A percentile compares a stretch with the other conserved stretches of the same genome.
Evolutionary conservation across 306 rosid genomes (phyloP).

Genomic region (Acacia acuminata): DNA sequence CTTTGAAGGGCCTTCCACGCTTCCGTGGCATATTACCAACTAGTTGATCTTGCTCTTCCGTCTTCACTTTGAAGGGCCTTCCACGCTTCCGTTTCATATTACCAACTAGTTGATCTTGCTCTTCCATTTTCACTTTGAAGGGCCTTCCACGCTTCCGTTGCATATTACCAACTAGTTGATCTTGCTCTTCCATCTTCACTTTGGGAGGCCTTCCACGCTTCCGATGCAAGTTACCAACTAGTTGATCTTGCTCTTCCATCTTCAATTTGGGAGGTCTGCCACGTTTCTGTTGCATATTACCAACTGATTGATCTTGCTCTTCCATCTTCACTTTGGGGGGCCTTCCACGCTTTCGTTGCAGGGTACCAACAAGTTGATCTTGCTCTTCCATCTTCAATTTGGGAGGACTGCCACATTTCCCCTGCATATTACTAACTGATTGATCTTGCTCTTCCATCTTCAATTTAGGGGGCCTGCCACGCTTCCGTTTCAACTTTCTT

Average conservation of each 20-base stretch:
- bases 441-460: not conserved
- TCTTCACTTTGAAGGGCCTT: conserved; percentile 1
- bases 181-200: not conserved
- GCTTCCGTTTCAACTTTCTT: conserved; percentile 2
- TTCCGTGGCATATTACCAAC: not conserved
- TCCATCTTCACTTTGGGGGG: not conserved
- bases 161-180: conserved; percentile 2
- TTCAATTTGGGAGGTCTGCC: not conserved
- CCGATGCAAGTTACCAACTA: conserved; percentile 1
- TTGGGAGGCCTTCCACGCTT: not conserved
- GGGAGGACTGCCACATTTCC: not conserved
- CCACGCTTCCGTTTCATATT: not conserved
- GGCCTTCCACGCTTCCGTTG: conserved; percentile 1
- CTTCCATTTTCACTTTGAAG: not conserved
- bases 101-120: not conserved
- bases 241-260: not conserved
- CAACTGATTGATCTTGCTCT: not conserved
- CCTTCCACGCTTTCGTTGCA: not conserved
- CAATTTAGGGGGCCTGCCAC: conserved; percentile 4
- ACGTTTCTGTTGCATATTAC: not conserved
- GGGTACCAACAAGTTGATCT: not conserved
- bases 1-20: not conserved
- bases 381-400: not conserved
- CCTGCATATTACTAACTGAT: not conserved
- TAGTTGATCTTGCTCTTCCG: not conserved